Base-by-base conservation (phyloP, 2,329 filamentous ascomycete genomes). In the Helotiales sp. region DNA sequence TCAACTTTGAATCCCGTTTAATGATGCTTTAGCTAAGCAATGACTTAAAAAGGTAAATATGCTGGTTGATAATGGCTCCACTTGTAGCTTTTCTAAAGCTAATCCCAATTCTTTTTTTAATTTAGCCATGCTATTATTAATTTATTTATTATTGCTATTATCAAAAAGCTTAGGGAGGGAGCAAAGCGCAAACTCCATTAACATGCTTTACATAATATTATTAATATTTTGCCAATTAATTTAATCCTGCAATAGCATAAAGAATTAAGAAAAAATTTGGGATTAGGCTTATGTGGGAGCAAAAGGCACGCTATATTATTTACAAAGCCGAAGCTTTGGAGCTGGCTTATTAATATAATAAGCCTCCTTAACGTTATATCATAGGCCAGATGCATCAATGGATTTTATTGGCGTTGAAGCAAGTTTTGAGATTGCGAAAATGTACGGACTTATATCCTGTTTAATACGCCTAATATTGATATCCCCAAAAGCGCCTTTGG, bases 1-100 rank as follows among this genome's bases (percentile, higher is more conserved):
- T 68, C 54, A 62, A 69, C 49, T 68, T 58, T 68, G 49, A 58
- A 69, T 68, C 66, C 70, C 64, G 65, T 71, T 55, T 45, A 67
- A 45, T 67, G 52, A 63, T 63, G 49, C 67, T 47, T 71, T 47
- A 49, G 30, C 67, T 22, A 26, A 67, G 49, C 58, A 67, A 63
- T 60, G 65, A 59, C 22, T 66, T 61, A 57, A 37, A 67, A 61
- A 52, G 61, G 32, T 66, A 45, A 60, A 61, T 52, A 54, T 47
- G 26, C n/a, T n/a, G 32, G 65, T 60, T 24, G 63, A 68, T 66
- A 13, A 47, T 60, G 45, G 54, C 22, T 67, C 15, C 15, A 43
- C 54, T 60, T 67, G 45, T 26, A 15, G 11, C 54, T 61, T 61
- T 71, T 30, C 66, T 43, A 69, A 69, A 69, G 55, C 67, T 61